phyloP scores from a whole-genome alignment of 495 filamentous ascomycete species.

The Daldinia bambusicola region DNA sequence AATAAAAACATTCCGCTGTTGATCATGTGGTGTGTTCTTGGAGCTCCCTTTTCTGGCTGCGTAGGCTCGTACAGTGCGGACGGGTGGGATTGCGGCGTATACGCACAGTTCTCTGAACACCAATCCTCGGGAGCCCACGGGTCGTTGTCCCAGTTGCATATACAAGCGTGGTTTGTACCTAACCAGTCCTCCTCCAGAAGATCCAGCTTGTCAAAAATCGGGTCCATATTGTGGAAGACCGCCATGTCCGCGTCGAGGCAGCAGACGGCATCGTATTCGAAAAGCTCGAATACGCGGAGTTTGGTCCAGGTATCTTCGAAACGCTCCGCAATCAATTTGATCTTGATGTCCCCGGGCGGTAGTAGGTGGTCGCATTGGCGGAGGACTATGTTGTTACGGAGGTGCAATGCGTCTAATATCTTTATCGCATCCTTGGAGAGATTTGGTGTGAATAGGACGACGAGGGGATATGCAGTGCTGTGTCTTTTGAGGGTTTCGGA shows the following conservation, averaged over 20 bases:
- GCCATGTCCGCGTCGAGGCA: slow-evolving; percentile 66
- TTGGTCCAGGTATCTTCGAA: slow-evolving; percentile 68
- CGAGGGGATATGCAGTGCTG: slow-evolving; percentile 56
- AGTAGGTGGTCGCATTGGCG: slow-evolving; percentile 49
- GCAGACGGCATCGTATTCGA: slow-evolving; percentile 52
- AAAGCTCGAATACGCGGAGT: slow-evolving; percentile 61
- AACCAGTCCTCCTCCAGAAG: slow-evolving; percentile 52
- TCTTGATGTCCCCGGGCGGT: slow-evolving; percentile 37
- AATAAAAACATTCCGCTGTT: slow-evolving; percentile 27
- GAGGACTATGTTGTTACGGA: slow-evolving; percentile 51
- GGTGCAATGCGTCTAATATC: slow-evolving; percentile 52
- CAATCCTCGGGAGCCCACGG: slow-evolving; percentile 61
- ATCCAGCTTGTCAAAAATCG: slow-evolving; percentile 52
- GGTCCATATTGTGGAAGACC: slow-evolving; percentile 57
- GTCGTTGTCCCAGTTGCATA: slow-evolving; percentile 62
- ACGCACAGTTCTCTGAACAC: slow-evolving; percentile 61
- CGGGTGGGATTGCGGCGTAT: slow-evolving; percentile 54
- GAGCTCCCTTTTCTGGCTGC: slow-evolving; percentile 27
- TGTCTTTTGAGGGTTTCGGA: slow-evolving; percentile 59
- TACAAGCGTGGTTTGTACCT: slow-evolving; percentile 62
- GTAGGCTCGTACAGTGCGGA: slow-evolving; percentile 41
- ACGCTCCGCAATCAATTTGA: slow-evolving; percentile 54
- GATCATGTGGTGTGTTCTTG: slow-evolving; percentile 40
- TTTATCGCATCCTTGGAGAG: slow-evolving; percentile 45
- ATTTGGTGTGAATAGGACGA: slow-evolving; percentile 58